A percentile compares a stretch with the other conserved stretches of the same genome.
Evolutionary conservation across 192 early-diverging fungal species (phyloP).

Genomic region (Glomus cerebriforme): DNA sequence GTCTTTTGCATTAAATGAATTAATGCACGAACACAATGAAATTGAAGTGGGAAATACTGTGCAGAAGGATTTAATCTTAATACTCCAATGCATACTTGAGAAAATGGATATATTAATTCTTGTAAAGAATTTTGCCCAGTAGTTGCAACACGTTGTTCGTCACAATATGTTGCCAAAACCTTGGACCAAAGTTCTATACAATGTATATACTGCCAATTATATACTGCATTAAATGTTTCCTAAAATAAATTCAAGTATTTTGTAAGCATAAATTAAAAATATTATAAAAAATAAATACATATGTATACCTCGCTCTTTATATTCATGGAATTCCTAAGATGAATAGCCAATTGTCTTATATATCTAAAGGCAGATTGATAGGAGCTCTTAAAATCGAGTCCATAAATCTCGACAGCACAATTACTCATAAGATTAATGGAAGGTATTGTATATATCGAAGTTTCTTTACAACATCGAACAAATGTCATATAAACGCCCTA

Average conservation of each 20-base stretch:
- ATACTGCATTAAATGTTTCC: constrained; percentile 87
- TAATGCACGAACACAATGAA: constrained; percentile 79
- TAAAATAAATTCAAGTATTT: constrained; percentile 20
- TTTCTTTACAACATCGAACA: constrained; percentile 74
- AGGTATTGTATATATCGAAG: constrained; percentile 78
- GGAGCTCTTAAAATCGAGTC: constrained; percentile 70
- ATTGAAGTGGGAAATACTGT: constrained; percentile 90
- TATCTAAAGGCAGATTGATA: constrained; percentile 95
- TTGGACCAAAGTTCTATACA: constrained; percentile 89
- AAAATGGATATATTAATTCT: constrained; percentile 86
- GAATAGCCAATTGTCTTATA: constrained; percentile 91
- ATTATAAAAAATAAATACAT: not conserved
- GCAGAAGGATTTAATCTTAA: constrained; percentile 83
- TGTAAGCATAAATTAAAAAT: constrained; percentile 7
- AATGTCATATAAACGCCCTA: constrained; percentile 86
- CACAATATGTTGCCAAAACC: constrained; percentile 75
- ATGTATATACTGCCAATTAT: constrained; percentile 98
- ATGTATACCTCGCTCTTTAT: constrained; percentile 65
- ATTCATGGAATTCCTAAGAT: constrained; percentile 86
- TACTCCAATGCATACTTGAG: constrained; percentile 75
- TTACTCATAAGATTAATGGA: constrained; percentile 90
- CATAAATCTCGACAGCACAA: constrained; percentile 88
- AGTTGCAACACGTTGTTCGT: constrained; percentile 47
- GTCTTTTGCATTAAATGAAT: constrained; percentile 72
- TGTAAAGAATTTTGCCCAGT: constrained; percentile 59